These are phyloP conservation scores for Vickermania ingenoplastis DNA, from an alignment of 208 protist genomes.

Conservation along the genomic window DNA sequence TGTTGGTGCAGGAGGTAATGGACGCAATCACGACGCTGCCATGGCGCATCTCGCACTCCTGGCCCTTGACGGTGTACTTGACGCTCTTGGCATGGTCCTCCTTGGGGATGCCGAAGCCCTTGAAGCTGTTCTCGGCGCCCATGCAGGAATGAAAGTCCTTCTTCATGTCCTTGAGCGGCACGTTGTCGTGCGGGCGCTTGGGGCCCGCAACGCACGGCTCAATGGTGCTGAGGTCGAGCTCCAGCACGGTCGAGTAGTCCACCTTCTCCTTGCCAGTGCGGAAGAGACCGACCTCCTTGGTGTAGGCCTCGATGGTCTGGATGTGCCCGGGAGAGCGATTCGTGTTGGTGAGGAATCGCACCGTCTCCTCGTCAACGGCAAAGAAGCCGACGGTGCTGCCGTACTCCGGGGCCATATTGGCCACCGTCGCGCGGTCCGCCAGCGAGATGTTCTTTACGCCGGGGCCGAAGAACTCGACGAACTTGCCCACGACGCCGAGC, in stretches of 20 bases:
- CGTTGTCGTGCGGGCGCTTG: slow-evolving; percentile 94
- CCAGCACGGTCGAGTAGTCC: slow-evolving; percentile 77
- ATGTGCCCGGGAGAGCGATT: slow-evolving; percentile 75
- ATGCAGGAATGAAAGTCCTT: slow-evolving; percentile 91
- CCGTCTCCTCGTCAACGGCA: slow-evolving; percentile 91
- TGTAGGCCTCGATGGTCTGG: slow-evolving; percentile 86
- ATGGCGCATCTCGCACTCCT: slow-evolving; percentile 80
- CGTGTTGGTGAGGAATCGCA: slow-evolving; percentile 89
- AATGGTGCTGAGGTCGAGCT: slow-evolving; percentile 89
- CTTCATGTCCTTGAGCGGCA: slow-evolving; percentile 85
- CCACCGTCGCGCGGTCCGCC: slow-evolving; percentile 91
- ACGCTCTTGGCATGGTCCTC: slow-evolving; percentile 63
- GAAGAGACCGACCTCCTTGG: slow-evolving; percentile 82
- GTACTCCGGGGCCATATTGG: slow-evolving; percentile 97
- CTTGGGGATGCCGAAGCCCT: slow-evolving; percentile 90
- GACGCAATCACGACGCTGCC: slow-evolving; percentile 93
- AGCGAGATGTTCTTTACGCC: slow-evolving; percentile 87
- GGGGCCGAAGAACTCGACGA: slow-evolving; percentile 96
- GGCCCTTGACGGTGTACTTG: slow-evolving; percentile 73
- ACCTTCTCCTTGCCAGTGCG: slow-evolving; percentile 74
- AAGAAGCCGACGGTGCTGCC: slow-evolving; percentile 95
- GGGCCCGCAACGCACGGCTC: slow-evolving; percentile 88
- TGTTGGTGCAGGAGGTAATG: slow-evolving; percentile 96
- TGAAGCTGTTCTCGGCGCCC: slow-evolving; percentile 87
- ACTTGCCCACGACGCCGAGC: slow-evolving; percentile 94